Evolutionary conservation across 2,329 filamentous ascomycete genomes (phyloP), one percentile per base, ranked within the genome.

Genomic region (Septoria petroselini): DNA sequence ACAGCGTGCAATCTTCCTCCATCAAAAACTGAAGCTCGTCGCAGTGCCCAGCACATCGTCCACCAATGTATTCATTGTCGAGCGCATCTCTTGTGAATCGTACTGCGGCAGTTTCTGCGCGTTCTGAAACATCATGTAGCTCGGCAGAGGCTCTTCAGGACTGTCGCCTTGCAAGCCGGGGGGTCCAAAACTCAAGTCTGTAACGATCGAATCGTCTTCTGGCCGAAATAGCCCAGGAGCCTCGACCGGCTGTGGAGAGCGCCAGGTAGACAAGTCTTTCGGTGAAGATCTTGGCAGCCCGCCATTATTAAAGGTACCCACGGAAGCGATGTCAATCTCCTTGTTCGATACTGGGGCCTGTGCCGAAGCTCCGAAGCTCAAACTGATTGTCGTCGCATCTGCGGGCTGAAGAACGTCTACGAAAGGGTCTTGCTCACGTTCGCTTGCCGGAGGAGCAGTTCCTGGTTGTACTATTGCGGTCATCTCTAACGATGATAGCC

Each of bases 41-140:
- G 38, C 48, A 50, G 30, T 38, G 7, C 45, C 45, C n/a, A 49
- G 34, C 30, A 53, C 35, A 46, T 53, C 37, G 15, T 34, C 38
- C 9, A 41, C 38, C 27, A 53, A n/a, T 4, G 35, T 37, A 9
- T 44, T 45, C 41, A 53, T 40, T 15, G 45, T 48, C 8, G 44
- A 39, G 8, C 29, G 30, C 41, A 49, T 30, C 17, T 53, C 45
- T 18, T 45, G 45, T 14, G 50, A 41, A 37, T 53, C 45, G 14
- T 40, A 53, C 14, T 49, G 40, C 19, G 50, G 23, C 29, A 31
- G 18, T 7, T 8, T 29, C 25, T 43, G 47, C 9, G 25, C 29
- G 3, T 48, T 33, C 21, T 52, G 39, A 18, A 7, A 35, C 6
- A 18, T 30, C 15, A 53, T 15, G 9, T 46, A 40, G 29, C 41